Conservation (phyloP, 768 basidiomycete genomes). For the Mycena chlorophos region DNA sequence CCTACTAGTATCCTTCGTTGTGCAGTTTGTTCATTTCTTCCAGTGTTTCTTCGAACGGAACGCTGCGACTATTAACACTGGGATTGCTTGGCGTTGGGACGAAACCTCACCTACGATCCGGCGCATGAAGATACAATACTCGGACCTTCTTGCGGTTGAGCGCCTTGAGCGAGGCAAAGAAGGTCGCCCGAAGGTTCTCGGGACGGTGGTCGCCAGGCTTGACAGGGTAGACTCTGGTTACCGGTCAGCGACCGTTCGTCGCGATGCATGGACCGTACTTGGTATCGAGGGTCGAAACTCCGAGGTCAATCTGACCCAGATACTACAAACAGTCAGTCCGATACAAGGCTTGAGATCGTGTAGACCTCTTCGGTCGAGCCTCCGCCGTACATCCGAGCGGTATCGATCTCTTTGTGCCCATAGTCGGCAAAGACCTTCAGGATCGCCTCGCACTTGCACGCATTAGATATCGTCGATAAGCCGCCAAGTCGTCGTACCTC, state of each 20-base stretch:
- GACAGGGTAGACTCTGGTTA: conserved; percentile 41
- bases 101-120: conserved; percentile 36
- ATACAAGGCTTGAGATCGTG: background rate
- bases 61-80: conserved; percentile 22
- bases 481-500: background rate
- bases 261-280: conserved; percentile 34
- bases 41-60: conserved; percentile 49
- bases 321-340: too few relatives aligned
- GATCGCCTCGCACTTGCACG: conserved; percentile 42
- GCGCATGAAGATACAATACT: conserved; percentile 50
- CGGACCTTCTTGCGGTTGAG: conserved; percentile 43
- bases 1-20: conserved; percentile 47
- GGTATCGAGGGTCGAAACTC: conserved; percentile 45
- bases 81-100: background rate
- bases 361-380: conserved; percentile 51
- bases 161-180: conserved; percentile 39
- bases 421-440: conserved; percentile 43
- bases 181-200: conserved; percentile 35
- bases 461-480: conserved; percentile 12
- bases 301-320: conserved; percentile 42
- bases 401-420: conserved; percentile 49
- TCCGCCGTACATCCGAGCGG: conserved; percentile 47
- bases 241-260: conserved; percentile 4
- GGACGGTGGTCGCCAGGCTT: conserved; percentile 46
- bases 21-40: conserved; percentile 44